Conservation (phyloP, 2,329 filamentous ascomycete species). For the Fusarium oligoseptatum region DNA sequence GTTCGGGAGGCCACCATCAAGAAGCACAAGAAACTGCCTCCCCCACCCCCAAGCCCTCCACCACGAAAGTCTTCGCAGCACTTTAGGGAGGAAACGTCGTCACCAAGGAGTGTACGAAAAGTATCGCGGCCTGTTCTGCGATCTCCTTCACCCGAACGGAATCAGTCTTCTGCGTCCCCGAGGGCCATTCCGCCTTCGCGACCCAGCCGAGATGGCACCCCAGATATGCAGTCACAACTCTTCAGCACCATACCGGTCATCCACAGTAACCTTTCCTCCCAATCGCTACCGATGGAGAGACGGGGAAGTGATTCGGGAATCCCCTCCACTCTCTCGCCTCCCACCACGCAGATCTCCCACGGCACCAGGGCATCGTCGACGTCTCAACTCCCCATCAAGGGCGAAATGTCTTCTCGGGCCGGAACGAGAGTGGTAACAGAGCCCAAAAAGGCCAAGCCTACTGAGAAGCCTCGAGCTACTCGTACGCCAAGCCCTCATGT, state of each 20-base stretch:
- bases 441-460: conserved; percentile 34
- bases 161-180: conserved; percentile 45
- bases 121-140: conserved; percentile 47
- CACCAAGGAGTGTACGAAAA: conserved; percentile 54
- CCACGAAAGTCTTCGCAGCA: conserved; percentile 73
- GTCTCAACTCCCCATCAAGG: conserved; percentile 46
- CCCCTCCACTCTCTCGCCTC: conserved; percentile 52
- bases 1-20: conserved; percentile 65
- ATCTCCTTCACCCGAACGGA: conserved; percentile 52
- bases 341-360: conserved; percentile 51
- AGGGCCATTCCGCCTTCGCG: conserved; percentile 65
- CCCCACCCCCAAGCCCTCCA: conserved; percentile 70
- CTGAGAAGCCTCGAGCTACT: conserved; percentile 42
- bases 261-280: conserved; percentile 71
- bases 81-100: conserved; percentile 58
- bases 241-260: conserved; percentile 67
- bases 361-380: conserved; percentile 49
- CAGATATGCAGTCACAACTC: conserved; percentile 70
- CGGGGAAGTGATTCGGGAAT: conserved; percentile 57
- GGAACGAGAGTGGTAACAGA: conserved; percentile 27
- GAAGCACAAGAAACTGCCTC: conserved; percentile 60
- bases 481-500: conserved; percentile 67
- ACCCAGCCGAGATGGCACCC: conserved; percentile 77
- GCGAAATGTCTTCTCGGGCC: conserved; percentile 33
- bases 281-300: conserved; percentile 61